Evolutionary conservation across 1,284 basidiomycete species (phyloP).

Genomic region (Microbotryomycetes sp.): DNA sequence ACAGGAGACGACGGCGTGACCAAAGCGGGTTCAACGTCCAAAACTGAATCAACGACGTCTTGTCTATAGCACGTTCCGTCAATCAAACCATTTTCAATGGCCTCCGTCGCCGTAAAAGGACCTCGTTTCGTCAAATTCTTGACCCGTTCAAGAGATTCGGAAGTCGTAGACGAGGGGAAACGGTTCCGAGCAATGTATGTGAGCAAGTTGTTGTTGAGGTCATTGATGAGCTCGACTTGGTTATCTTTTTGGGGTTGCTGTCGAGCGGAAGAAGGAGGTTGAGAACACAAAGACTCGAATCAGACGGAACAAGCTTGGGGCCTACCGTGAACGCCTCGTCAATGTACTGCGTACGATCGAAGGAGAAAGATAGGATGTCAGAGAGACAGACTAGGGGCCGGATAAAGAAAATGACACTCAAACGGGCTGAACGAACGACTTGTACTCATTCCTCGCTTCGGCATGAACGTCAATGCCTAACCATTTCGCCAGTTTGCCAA

Average conservation of each 20-base stretch:
- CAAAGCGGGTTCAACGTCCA: constrained; percentile 31
- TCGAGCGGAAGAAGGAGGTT: not conserved
- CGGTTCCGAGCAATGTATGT: constrained; percentile 35
- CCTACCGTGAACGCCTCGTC: constrained; percentile 25
- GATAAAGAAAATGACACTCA: not conserved
- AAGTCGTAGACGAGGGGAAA: constrained; percentile 6
- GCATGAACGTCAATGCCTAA: constrained; percentile 44
- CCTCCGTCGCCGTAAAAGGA: constrained; percentile 41
- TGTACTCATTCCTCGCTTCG: constrained; percentile 44
- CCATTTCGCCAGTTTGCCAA: constrained; percentile 41
- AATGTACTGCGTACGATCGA: constrained; percentile 36
- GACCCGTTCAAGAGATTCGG: constrained; percentile 35
- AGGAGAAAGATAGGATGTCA: constrained; percentile 26
- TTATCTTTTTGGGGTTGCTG: constrained; percentile 36
- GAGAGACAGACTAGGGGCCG: not conserved
- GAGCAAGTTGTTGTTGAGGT: constrained; percentile 37
- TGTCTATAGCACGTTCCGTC: constrained; percentile 40
- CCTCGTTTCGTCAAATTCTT: constrained; percentile 38
- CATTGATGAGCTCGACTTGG: constrained; percentile 32
- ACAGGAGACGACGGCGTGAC: constrained; percentile 35
- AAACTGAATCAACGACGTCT: constrained; percentile 37
- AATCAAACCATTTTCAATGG: constrained; percentile 39
- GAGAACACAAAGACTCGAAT: not conserved
- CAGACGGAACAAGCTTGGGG: not conserved
- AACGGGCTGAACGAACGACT: constrained; percentile 36